These are phyloP conservation scores for Polygonum aviculare DNA, from an alignment of 148 eudicot species.

Conservation along the genomic window DNA sequence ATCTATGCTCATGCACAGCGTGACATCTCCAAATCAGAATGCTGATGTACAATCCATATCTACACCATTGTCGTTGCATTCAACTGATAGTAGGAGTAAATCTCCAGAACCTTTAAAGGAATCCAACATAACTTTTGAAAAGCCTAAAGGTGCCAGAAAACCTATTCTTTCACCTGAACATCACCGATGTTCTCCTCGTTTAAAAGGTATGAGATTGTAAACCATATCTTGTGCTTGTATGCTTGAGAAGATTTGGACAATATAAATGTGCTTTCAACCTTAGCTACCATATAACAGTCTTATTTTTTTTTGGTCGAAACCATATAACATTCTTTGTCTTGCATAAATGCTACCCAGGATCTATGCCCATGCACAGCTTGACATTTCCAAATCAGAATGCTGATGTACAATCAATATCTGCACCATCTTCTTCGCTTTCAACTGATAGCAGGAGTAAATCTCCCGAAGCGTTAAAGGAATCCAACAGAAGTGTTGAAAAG, in stretches of 20 bases:
- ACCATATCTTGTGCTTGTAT: neutral
- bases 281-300: neutral
- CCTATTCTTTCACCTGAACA: constrained; percentile 38
- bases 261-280: no score
- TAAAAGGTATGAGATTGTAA: constrained; percentile 10
- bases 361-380: constrained; percentile 15
- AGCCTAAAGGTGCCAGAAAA: constrained; percentile 24
- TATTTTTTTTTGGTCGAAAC: neutral
- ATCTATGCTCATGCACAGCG: constrained; percentile 16
- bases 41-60: constrained; percentile 41
- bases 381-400: constrained; percentile 38
- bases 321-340: neutral
- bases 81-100: constrained; percentile 44
- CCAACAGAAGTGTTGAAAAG: constrained; percentile 31
- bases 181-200: constrained; percentile 61
- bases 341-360: constrained; percentile 26
- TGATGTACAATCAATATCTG: constrained; percentile 49
- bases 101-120: constrained; percentile 36
- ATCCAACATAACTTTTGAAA: constrained; percentile 28
- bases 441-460: constrained; percentile 46
- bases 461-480: constrained; percentile 29
- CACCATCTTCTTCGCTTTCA: constrained; percentile 62
- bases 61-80: constrained; percentile 64
- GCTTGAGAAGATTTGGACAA: neutral
- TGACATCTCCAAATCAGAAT: constrained; percentile 36